Evolutionary conservation across 2,329 filamentous ascomycete species (phyloP), one percentile per base, ranked within the genome.

Genomic region (Neofusicoccum ribis): DNA sequence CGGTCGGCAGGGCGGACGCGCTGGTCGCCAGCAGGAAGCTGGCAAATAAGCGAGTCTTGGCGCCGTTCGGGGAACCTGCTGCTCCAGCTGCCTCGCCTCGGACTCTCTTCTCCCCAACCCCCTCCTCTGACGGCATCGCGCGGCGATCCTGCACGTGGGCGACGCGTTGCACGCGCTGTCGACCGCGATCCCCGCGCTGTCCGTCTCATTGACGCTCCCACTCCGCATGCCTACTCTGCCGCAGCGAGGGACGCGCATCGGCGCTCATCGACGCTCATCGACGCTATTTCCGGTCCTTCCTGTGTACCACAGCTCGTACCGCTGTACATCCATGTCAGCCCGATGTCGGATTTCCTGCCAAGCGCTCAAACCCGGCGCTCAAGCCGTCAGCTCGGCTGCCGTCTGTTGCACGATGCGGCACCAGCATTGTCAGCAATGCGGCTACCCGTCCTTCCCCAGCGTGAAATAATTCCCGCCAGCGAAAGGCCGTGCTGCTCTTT

Each of bases 81-180:
- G 54, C 23, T 5, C 27, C 27, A 20, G 51, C n/a, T 51, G 49
- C 49, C 8, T 37, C 31, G 51, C 39, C 15, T 37, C 54, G 14
- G 15, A 39, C n/a, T 39, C 34, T 39, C 41, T 34, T 43, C 31
- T 17, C 27, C 20, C 20, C 41, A 36, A 59, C 39, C 23, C 39
- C 39, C 52, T 23, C 43, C 43, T 46, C 39, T 60, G 56, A 60
- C 56, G 56, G 56, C 56, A 60, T 60, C 43, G 56, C 54, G 54
- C 54, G 41, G 54, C 36, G 54, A 20, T 58, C 54, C 15, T 47
- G 56, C 56, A 60, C 56, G 56, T 60, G 56, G 41, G 17, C 56
- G 17, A 27, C 27, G 41, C 12, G 27, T 23, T 46, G 20, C 37
- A 47, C 43, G 56, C 31, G 27, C 41, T 17, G 43, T 36, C 43